Evolutionary conservation across 805 yeast genomes (phyloP).

Genomic region (Millerago galiae): DNA sequence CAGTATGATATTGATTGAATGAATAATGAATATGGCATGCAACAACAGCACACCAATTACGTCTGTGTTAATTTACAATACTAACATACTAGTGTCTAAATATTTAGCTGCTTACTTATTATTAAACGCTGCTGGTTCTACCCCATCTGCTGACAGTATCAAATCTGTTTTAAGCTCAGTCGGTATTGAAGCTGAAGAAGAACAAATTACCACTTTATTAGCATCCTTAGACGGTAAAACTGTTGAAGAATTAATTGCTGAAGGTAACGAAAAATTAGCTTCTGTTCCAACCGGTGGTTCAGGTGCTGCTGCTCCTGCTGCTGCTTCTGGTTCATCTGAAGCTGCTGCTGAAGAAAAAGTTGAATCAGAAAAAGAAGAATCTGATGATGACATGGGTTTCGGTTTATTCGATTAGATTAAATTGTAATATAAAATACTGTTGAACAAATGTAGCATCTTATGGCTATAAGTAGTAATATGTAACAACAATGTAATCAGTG

Average conservation of each 20-base stretch:
- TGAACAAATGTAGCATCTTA: not conserved
- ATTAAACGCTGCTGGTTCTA: conserved; percentile 93
- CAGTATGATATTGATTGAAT: too few species aligned
- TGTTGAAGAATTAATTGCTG: conserved; percentile 83
- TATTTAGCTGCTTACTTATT: conserved; percentile 99
- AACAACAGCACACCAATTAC: too few species aligned
- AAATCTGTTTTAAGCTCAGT: conserved; percentile 85
- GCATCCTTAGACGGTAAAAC: conserved; percentile 90
- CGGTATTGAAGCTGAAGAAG: conserved; percentile 92
- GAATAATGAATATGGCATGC: too few species aligned
- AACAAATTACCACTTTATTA: conserved; percentile 74
- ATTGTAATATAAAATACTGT: not conserved
- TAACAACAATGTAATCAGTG: too few species aligned
- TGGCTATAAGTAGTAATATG: too few species aligned
- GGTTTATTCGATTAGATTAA: conserved; percentile 90
- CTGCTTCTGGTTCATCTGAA: conserved; percentile 66
- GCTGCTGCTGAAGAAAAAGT: conserved; percentile 67
- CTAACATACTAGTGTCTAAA: conserved; percentile 40
- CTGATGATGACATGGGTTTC: conserved; percentile 81
- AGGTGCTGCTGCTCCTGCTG: conserved; percentile 74
- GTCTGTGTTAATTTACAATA: conserved; percentile 1
- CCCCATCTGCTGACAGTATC: conserved; percentile 93
- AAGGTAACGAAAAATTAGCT: conserved; percentile 94
- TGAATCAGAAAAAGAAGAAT: conserved; percentile 62
- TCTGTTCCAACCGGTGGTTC: conserved; percentile 98